phyloP scores from a whole-genome alignment of 345 rosid species.

The Mercurialis annua region DNA sequence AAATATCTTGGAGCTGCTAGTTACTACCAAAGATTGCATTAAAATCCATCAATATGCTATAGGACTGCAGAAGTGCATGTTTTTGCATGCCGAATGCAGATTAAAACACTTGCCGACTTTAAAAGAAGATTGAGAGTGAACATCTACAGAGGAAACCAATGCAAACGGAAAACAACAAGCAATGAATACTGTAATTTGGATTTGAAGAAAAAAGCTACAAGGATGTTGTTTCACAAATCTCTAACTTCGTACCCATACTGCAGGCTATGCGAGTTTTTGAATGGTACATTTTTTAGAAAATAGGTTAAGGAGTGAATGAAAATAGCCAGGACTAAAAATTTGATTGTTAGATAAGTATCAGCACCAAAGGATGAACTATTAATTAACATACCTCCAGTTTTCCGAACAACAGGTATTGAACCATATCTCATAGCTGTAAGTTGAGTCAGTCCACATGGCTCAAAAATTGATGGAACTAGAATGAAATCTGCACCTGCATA shows the following conservation, averaged over 20 bases:
- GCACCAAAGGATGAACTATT: constrained; percentile 5
- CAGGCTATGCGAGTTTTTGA: not conserved
- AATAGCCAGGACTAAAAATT: not conserved
- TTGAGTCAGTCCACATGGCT: constrained; percentile 96
- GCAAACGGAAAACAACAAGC: too few species aligned
- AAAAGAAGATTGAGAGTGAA: not conserved
- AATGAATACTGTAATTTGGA: not conserved
- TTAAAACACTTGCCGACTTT: not conserved
- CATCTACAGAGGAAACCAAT: too few species aligned
- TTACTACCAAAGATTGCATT: constrained; percentile 2
- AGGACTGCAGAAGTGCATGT: not conserved
- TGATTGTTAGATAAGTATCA: not conserved
- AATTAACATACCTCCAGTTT: constrained; percentile 71
- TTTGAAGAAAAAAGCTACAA: not conserved
- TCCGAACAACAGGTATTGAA: constrained; percentile 78
- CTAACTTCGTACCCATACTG: not conserved
- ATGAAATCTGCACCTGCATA: constrained; percentile 93
- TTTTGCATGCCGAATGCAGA: not conserved
- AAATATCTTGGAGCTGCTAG: not conserved
- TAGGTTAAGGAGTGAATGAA: not conserved
- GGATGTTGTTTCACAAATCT: not conserved
- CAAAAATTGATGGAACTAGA: constrained; percentile 89
- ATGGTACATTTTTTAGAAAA: not conserved
- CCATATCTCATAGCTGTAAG: constrained; percentile 95
- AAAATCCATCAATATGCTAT: too few species aligned